These are phyloP conservation scores for Eimeria mitis DNA, from an alignment of 169 alveolate species.

Conservation along the genomic window DNA sequence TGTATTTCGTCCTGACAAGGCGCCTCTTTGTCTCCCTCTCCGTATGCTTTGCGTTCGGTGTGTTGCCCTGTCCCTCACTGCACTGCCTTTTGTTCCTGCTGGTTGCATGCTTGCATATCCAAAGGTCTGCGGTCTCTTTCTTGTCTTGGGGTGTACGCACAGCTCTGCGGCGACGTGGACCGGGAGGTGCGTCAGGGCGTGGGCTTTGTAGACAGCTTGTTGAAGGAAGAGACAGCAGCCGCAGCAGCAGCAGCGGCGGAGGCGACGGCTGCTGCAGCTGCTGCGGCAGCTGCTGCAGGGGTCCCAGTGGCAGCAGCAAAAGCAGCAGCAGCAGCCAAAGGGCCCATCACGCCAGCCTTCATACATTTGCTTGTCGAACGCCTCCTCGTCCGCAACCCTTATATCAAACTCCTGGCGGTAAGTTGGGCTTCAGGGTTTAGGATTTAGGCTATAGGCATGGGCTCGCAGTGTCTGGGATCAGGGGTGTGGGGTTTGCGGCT, in stretches of 20 bases:
- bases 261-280: conserved; percentile 26
- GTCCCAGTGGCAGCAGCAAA: conserved; percentile 24
- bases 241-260: conserved; percentile 71
- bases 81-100: neutral
- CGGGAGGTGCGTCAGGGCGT: conserved; percentile 83
- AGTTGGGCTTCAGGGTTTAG: neutral
- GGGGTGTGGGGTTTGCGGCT: neutral
- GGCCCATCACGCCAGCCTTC: conserved; percentile 74
- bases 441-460: neutral
- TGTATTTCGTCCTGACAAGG: neutral
- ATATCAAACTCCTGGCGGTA: conserved; percentile 77
- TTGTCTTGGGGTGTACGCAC: neutral
- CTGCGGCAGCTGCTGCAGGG: conserved; percentile 21
- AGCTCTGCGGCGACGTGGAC: conserved; percentile 84
- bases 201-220: conserved; percentile 79
- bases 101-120: neutral
- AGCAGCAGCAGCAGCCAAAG: conserved; percentile 23
- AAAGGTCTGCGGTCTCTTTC: neutral
- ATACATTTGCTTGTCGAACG: conserved; percentile 70
- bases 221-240: conserved; percentile 80
- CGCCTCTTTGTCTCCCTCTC: neutral
- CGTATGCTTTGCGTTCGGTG: neutral
- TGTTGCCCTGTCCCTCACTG: neutral
- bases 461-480: neutral
- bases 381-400: conserved; percentile 80